Conservation (phyloP, 306 rosid species). For the Gleditsia sinensis region DNA sequence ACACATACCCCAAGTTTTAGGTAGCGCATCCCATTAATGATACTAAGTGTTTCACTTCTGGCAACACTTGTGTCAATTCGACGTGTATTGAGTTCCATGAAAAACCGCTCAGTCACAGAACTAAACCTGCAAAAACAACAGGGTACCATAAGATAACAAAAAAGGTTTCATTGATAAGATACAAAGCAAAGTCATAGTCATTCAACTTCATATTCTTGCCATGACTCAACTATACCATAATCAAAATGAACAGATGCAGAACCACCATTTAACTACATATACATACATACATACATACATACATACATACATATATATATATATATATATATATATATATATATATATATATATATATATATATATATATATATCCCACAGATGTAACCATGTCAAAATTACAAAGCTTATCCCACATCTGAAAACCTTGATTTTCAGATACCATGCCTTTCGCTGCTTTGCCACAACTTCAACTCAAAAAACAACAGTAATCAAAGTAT, state of each 20-base stretch:
- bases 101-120: constrained; percentile 97
- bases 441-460: constrained; percentile 8
- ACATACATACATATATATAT: background rate
- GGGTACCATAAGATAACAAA: constrained; percentile 29
- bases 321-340: too few relatives aligned
- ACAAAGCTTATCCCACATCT: background rate
- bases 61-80: constrained; percentile 84
- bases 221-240: constrained; percentile 29
- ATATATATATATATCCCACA: background rate
- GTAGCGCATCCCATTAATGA: constrained; percentile 99
- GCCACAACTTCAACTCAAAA: background rate
- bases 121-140: constrained; percentile 75
- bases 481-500: constrained; percentile 6
- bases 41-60: constrained; percentile 96
- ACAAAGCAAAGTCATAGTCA: constrained; percentile 1
- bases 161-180: background rate
- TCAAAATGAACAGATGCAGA: constrained; percentile 14
- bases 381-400: too few relatives aligned
- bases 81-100: constrained; percentile 96
- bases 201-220: constrained; percentile 17
- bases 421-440: constrained; percentile 3
- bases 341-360: too few relatives aligned
- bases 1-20: constrained; percentile 93
- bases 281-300: background rate
- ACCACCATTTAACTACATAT: background rate